A percentile compares a stretch with the other conserved stretches of the same genome.
phyloP scores from a whole-genome alignment of 2,329 filamentous ascomycete genomes.

The Fusarium albidum region DNA sequence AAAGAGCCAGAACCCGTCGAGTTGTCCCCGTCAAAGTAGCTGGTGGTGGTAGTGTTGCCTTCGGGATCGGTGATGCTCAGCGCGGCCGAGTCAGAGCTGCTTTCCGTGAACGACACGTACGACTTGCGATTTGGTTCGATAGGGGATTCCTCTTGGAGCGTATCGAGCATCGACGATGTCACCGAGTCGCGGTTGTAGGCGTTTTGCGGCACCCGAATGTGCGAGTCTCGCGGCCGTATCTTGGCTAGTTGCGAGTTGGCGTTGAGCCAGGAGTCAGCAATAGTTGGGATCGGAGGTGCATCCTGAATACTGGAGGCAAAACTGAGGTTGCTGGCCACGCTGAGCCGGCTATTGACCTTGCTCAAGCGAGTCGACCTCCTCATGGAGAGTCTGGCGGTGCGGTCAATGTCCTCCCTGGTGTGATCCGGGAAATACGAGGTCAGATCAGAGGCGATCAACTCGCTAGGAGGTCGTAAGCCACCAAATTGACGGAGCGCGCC shows the following conservation, averaged over 20 bases:
- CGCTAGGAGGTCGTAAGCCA: conserved; percentile 90
- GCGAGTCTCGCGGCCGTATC: conserved; percentile 55
- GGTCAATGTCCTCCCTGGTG: conserved; percentile 91
- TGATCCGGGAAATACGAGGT: conserved; percentile 98
- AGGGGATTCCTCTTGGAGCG: conserved; percentile 88
- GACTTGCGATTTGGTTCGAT: conserved; percentile 91
- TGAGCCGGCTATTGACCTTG: conserved; percentile 90
- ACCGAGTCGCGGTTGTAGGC: conserved; percentile 81
- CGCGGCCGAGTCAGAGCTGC: conserved; percentile 73
- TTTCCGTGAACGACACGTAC: conserved; percentile 88
- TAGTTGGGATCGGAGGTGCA: conserved; percentile 93
- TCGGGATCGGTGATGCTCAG: conserved; percentile 81
- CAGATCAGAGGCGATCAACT: conserved; percentile 95
- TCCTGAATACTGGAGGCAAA: conserved; percentile 92
- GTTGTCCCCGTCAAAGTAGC: conserved; percentile 84
- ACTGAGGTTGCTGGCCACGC: conserved; percentile 92
- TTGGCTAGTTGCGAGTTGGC: conserved; percentile 49
- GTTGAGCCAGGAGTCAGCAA: conserved; percentile 91
- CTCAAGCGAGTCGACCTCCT: conserved; percentile 90
- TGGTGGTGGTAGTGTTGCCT: conserved; percentile 73
- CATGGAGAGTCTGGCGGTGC: conserved; percentile 92
- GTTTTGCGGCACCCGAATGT: conserved; percentile 50
- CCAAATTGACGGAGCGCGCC: conserved; percentile 80
- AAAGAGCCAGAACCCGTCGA: conserved; percentile 78
- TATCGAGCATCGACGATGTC: conserved; percentile 87